Conservation (phyloP, 805 yeast species). For the Candida michaelii region DNA sequence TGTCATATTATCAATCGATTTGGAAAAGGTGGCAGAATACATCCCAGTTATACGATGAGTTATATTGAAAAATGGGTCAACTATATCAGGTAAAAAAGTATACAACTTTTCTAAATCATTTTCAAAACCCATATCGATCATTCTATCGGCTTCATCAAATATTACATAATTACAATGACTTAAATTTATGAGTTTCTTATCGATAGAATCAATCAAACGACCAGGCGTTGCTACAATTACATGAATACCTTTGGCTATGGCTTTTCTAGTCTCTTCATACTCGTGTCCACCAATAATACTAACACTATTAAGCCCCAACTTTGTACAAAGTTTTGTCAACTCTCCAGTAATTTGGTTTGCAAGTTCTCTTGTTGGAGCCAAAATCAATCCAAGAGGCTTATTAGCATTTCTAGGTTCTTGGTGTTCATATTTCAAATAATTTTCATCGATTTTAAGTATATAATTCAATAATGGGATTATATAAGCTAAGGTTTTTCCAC, state of each 20-base stretch:
- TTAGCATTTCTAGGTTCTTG: constrained; percentile 46
- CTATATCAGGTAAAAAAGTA: constrained; percentile 48
- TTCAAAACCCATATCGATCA: constrained; percentile 95
- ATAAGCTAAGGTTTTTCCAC: constrained; percentile 90
- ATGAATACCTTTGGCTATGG: constrained; percentile 58
- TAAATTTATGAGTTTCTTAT: constrained; percentile 60
- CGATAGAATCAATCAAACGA: constrained; percentile 76
- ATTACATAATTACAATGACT: constrained; percentile 65
- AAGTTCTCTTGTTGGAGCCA: constrained; percentile 93
- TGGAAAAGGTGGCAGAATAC: constrained; percentile 94
- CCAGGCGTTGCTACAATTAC: constrained; percentile 95
- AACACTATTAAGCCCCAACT: constrained; percentile 46
- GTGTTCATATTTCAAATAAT: constrained; percentile 37
- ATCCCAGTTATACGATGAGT: constrained; percentile 66
- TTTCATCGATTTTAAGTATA: constrained; percentile 36
- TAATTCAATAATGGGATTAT: constrained; percentile 68
- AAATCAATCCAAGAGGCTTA: constrained; percentile 74
- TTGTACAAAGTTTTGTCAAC: constrained; percentile 49
- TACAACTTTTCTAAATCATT: constrained; percentile 67
- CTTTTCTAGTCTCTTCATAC: constrained; percentile 66
- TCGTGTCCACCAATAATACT: constrained; percentile 90
- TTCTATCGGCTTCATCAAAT: constrained; percentile 92
- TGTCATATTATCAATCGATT: constrained; percentile 66
- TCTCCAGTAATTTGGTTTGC: constrained; percentile 83
- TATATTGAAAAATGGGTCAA: constrained; percentile 38